phyloP scores from a whole-genome alignment of 768 basidiomycete species.

The Kwoniella pini region DNA sequence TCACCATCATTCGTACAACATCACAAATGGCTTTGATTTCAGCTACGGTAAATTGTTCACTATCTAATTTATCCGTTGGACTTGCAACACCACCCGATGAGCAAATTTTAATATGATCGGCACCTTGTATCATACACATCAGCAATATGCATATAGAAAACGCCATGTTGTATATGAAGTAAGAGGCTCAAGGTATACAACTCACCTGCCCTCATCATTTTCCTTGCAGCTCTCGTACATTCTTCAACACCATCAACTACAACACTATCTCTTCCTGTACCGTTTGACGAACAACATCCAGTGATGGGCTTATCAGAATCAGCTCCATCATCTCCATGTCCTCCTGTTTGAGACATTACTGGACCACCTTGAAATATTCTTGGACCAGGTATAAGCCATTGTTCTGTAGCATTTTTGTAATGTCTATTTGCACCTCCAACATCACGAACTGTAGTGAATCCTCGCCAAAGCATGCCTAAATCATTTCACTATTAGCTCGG shows the following conservation, averaged over 20 bases:
- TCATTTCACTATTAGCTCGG: too few species aligned
- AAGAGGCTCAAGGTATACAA: too few species aligned
- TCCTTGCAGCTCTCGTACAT: constrained; percentile 27
- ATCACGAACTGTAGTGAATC: constrained; percentile 34
- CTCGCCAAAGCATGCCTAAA: constrained; percentile 33
- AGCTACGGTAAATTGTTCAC: constrained; percentile 30
- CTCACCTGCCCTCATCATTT: constrained; percentile 26
- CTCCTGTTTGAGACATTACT: constrained; percentile 26
- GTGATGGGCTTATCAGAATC: neutral
- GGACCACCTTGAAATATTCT: constrained; percentile 34
- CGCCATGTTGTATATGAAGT: too few species aligned
- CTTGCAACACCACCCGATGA: constrained; percentile 29
- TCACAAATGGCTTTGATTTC: constrained; percentile 39
- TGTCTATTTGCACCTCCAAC: constrained; percentile 32
- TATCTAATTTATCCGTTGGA: constrained; percentile 28
- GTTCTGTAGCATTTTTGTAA: constrained; percentile 26
- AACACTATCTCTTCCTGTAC: neutral
- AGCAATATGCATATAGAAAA: too few species aligned
- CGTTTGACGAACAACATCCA: neutral
- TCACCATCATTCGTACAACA: constrained; percentile 29
- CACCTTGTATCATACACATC: constrained; percentile 41
- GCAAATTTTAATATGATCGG: constrained; percentile 39
- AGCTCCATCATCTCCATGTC: constrained; percentile 18
- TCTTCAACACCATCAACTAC: constrained; percentile 30
- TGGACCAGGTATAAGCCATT: constrained; percentile 39